Conservation (phyloP, 495 filamentous ascomycete genomes). For the Aspergillus biplanus region DNA sequence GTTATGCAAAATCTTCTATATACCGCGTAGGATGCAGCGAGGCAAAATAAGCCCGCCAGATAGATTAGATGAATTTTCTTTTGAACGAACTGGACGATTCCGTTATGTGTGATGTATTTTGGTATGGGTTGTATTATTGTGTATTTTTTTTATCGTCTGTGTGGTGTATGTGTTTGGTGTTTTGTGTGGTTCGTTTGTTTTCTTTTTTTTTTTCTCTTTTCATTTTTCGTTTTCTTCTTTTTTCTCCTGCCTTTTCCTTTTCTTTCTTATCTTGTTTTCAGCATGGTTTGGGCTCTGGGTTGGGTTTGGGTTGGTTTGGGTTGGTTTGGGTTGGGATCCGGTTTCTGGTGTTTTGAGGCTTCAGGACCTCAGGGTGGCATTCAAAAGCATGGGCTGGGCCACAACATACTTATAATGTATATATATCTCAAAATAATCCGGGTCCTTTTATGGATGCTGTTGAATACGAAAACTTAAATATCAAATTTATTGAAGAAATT, state of each 20-base stretch:
- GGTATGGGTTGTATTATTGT: conserved; percentile 34
- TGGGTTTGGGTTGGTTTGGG: conserved; percentile 14
- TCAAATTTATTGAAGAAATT: no score
- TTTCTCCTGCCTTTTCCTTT: conserved; percentile 15
- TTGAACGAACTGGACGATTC: conserved; percentile 40
- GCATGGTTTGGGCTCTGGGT: not conserved
- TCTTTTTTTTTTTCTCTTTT: conserved; percentile 28
- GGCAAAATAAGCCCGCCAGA: conserved; percentile 33
- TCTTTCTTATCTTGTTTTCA: conserved; percentile 14
- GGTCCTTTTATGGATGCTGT: not conserved
- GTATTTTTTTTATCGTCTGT: conserved; percentile 29
- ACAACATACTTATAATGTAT: not conserved
- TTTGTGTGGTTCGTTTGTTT: conserved; percentile 27
- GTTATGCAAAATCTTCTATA: conserved; percentile 42
- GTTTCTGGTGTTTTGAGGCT: conserved; percentile 15
- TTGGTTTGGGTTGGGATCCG: not conserved
- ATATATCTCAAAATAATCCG: not conserved
- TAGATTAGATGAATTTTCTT: conserved; percentile 53
- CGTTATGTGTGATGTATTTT: conserved; percentile 42
- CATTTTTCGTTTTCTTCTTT: conserved; percentile 20
- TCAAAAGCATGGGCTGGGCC: not conserved
- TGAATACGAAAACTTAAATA: no score
- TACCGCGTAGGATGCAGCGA: conserved; percentile 36
- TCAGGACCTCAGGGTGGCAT: conserved; percentile 5
- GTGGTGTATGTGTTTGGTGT: conserved; percentile 29